Conservation (phyloP, 345 rosid genomes). For the Streptanthus diversifolius region DNA sequence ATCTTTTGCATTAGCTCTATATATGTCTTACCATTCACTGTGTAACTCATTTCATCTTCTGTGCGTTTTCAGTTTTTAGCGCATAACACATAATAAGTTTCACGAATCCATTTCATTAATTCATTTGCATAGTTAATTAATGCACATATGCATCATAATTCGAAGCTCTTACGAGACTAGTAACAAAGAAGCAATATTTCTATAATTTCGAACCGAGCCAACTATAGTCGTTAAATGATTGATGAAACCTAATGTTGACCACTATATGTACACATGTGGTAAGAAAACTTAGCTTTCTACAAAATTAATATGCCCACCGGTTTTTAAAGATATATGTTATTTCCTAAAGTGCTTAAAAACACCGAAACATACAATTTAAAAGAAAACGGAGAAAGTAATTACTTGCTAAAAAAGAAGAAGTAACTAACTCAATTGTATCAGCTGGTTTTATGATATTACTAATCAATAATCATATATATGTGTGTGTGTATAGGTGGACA, state of each 20-base stretch:
- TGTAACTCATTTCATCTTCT: neutral
- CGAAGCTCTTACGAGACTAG: neutral
- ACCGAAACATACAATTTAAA: neutral
- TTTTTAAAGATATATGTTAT: neutral
- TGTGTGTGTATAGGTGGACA: slow-evolving; percentile 53
- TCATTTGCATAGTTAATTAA: neutral
- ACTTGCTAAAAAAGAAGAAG: neutral
- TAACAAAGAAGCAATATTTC: neutral
- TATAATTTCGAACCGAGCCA: neutral
- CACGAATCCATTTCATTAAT: neutral
- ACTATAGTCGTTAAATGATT: neutral
- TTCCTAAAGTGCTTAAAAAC: neutral
- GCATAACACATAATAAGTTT: neutral
- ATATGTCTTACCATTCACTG: neutral
- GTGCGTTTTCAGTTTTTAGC: neutral
- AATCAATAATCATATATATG: neutral
- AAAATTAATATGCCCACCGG: neutral
- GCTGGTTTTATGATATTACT: neutral
- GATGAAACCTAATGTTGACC: slow-evolving; percentile 3
- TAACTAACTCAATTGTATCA: neutral
- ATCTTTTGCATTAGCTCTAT: neutral
- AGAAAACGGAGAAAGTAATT: neutral
- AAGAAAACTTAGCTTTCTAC: neutral
- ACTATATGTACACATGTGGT: neutral
- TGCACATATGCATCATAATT: neutral